Conservation (phyloP, 2,329 filamentous ascomycete species). For the Dothidotthia symphoricarpi region DNA sequence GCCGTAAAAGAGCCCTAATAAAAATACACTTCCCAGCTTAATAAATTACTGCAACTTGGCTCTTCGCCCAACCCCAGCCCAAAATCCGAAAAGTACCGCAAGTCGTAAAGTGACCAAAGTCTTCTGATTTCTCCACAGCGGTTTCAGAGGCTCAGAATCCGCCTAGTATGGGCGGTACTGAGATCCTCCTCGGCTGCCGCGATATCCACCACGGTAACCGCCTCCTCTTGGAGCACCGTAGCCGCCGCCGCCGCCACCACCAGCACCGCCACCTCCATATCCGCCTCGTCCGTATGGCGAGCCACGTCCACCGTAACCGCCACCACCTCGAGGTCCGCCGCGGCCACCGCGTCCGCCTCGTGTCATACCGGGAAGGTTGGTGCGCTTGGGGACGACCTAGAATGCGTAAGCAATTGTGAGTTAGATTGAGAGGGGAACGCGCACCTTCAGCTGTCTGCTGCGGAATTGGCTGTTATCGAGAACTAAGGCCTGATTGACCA, state of each 20-base stretch:
- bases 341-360: conserved; percentile 67
- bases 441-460: conserved; percentile 90
- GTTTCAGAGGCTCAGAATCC: not conserved
- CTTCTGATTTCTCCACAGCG: not conserved
- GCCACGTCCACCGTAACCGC: conserved; percentile 52
- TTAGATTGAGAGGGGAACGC: not conserved
- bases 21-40: too few species aligned
- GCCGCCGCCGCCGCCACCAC: conserved; percentile 44
- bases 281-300: conserved; percentile 44
- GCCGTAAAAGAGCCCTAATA: too few species aligned
- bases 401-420: conserved; percentile 16
- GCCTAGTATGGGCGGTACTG: conserved; percentile 35
- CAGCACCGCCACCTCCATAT: conserved; percentile 38
- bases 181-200: conserved; percentile 28
- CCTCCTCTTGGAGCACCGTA: conserved; percentile 49
- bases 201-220: conserved; percentile 44
- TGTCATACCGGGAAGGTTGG: conserved; percentile 92
- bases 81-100: not conserved
- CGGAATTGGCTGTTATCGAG: conserved; percentile 96
- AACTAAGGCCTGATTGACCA: conserved; percentile 90
- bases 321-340: conserved; percentile 50
- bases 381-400: conserved; percentile 85
- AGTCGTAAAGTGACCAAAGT: conserved; percentile 12
- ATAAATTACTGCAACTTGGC: too few species aligned
- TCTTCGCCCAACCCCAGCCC: too few species aligned